Conservation (phyloP, 345 rosid species). For the Trapa bicornis region DNA sequence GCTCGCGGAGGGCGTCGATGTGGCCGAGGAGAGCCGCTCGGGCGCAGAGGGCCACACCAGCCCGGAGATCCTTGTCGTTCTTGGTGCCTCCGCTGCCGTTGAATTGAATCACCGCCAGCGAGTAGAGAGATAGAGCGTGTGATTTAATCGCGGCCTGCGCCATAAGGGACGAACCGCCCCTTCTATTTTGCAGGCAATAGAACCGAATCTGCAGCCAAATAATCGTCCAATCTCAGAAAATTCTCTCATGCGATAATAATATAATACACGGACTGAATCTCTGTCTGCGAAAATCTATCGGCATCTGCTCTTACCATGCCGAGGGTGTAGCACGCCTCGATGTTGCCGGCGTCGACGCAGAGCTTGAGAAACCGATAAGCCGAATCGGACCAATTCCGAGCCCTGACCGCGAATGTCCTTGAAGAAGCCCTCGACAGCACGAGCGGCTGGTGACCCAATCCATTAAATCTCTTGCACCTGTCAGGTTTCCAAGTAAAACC, state of each 20-base stretch:
- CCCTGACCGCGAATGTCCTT: not conserved
- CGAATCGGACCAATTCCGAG: not conserved
- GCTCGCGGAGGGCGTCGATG: slow-evolving; percentile 86
- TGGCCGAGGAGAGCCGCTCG: slow-evolving; percentile 87
- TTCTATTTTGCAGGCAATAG: slow-evolving; percentile 66
- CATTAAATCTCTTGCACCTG: too few relatives aligned
- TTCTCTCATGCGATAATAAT: too few relatives aligned
- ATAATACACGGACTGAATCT: not conserved
- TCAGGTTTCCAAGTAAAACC: too few relatives aligned
- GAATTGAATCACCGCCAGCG: slow-evolving; percentile 82
- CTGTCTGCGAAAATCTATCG: not conserved
- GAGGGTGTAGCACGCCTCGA: slow-evolving; percentile 83
- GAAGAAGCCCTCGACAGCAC: not conserved
- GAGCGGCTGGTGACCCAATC: not conserved
- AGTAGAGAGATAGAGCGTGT: slow-evolving; percentile 76
- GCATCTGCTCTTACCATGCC: slow-evolving; percentile 53
- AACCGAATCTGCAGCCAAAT: slow-evolving; percentile 59
- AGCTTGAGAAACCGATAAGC: slow-evolving; percentile 58
- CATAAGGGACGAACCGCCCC: slow-evolving; percentile 83
- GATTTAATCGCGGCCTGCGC: slow-evolving; percentile 88
- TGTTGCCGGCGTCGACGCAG: slow-evolving; percentile 79
- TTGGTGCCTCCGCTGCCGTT: slow-evolving; percentile 97
- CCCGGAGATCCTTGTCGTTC: slow-evolving; percentile 79
- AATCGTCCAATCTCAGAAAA: not conserved
- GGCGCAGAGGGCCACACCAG: slow-evolving; percentile 91